Percentiles rank a stretch among this genome's conserved stretches.
phyloP scores from a whole-genome alignment of 1,284 basidiomycete genomes.

The Laetiporus sulphureus region DNA sequence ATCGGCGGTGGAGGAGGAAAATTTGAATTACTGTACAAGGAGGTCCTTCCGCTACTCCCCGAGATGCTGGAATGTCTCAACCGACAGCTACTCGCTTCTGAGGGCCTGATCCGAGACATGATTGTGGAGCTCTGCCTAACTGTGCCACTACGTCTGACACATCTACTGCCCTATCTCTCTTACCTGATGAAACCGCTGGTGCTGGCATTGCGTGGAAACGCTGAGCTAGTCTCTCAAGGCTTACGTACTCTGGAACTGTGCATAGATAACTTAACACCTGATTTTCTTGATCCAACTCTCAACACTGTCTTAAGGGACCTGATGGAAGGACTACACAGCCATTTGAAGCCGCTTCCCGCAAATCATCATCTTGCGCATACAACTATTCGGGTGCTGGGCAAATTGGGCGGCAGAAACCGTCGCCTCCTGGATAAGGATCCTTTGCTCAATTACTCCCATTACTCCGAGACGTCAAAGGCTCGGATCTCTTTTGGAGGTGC shows the following conservation, averaged over 20 bases:
- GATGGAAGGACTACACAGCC: constrained; percentile 90
- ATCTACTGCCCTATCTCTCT: constrained; percentile 91
- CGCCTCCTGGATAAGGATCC: constrained; percentile 83
- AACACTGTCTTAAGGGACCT: constrained; percentile 90
- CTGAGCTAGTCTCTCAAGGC: constrained; percentile 93
- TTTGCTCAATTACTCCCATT: constrained; percentile 63
- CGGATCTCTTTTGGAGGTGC: constrained; percentile 72
- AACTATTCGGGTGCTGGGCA: constrained; percentile 95
- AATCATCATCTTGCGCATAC: constrained; percentile 92
- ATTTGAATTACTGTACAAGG: constrained; percentile 95
- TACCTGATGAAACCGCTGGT: constrained; percentile 98
- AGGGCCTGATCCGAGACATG: constrained; percentile 76
- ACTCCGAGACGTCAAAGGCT: constrained; percentile 64
- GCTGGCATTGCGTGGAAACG: constrained; percentile 80
- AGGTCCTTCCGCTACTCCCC: constrained; percentile 92
- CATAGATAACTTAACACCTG: constrained; percentile 98
- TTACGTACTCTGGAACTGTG: constrained; percentile 97
- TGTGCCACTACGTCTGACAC: constrained; percentile 92
- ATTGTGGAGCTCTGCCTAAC: constrained; percentile 98
- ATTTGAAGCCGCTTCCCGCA: constrained; percentile 87
- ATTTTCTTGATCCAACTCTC: constrained; percentile 97
- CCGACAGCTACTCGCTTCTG: constrained; percentile 80
- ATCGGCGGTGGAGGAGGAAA: constrained; percentile 93
- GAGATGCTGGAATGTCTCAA: constrained; percentile 97
- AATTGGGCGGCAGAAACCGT: constrained; percentile 93